Evolutionary conservation across 1,139 yeast species (phyloP), one percentile per base, ranked within the genome.

Genomic region (Saccharomyces hybrid): DNA sequence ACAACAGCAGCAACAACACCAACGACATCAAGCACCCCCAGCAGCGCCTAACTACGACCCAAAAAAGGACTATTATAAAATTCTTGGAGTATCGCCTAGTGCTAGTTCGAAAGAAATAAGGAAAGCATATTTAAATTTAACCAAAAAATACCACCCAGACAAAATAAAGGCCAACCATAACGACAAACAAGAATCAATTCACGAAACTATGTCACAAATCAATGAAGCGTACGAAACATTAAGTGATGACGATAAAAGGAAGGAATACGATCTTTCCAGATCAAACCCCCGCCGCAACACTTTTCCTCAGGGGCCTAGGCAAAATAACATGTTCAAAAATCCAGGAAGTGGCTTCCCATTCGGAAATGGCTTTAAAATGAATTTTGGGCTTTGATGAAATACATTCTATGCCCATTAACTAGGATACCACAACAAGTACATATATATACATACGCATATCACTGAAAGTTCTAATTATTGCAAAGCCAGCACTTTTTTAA

Each of bases 191-290:
- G 90, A 85, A 28, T 80, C 86, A 58, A 85, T 86, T 46, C 95
- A 89, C 69, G 75, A 75, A 48, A 88, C 87, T 64, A 93, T 93
- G 95, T 90, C 95, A 55, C 91, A 85, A 52, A 88, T 93, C 59
- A 93, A 93, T 70, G 89, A 86, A 66, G 99, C 99, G 0, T 91
- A 93, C 68, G 98, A 91, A 66, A 84, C 86, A 3, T 74, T 93
- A 50, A 80, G 91, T 8, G 82, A 86, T 61, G 79, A 80, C 2
- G 88, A 84, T 51, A 73, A 80, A 56, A 79, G 84, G 55, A 80
- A 75, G 55, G 76, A 85, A 52, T 88, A 86, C 64, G 95, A 88
- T 65, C 62, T 74, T 41, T 87, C 57, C 4, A 59, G 62, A 51
- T 48, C 57, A 20, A 57, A 57, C 46, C 47, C 50, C 11, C 31